Evolutionary conservation across 2,329 filamentous ascomycete genomes (phyloP).

Genomic region (Venturia effusa): DNA sequence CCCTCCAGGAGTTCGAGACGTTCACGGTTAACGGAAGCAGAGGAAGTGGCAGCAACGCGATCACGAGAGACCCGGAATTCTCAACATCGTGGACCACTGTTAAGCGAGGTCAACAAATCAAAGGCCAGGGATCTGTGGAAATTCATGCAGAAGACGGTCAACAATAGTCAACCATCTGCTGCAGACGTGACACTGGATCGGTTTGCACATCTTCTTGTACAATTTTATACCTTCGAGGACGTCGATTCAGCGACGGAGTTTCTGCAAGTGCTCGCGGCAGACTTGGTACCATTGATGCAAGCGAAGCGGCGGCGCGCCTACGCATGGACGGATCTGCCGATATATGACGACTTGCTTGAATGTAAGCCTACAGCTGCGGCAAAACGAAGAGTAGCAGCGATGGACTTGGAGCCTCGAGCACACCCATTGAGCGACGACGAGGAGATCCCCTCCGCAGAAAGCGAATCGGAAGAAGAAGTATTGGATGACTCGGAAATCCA

Average conservation of each 20-base stretch:
- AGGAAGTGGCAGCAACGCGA: not conserved
- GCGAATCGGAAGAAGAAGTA: slow-evolving; percentile 12
- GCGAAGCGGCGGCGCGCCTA: slow-evolving; percentile 18
- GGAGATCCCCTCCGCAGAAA: not conserved
- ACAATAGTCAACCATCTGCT: slow-evolving; percentile 16
- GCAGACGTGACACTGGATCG: slow-evolving; percentile 5
- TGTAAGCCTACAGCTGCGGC: slow-evolving; percentile 12
- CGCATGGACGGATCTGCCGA: slow-evolving; percentile 7
- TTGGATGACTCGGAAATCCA: slow-evolving; percentile 13
- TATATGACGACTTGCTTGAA: slow-evolving; percentile 17
- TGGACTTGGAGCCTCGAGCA: slow-evolving; percentile 20
- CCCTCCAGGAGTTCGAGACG: not conserved
- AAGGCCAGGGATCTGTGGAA: slow-evolving; percentile 26
- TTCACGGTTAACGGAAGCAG: not conserved
- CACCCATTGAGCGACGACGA: slow-evolving; percentile 2
- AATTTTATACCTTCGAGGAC: slow-evolving; percentile 25
- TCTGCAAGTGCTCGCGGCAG: slow-evolving; percentile 25
- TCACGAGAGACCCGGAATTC: not conserved
- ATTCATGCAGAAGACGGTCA: slow-evolving; percentile 28
- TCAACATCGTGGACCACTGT: not conserved
- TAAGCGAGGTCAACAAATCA: slow-evolving; percentile 15
- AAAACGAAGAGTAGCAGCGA: slow-evolving; percentile 17
- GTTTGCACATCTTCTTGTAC: slow-evolving; percentile 4
- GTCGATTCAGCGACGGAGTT: slow-evolving; percentile 22
- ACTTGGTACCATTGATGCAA: slow-evolving; percentile 28